These are phyloP conservation scores for Neurospora sp. DNA, from an alignment of 2,329 filamentous ascomycete species.

Conservation along the genomic window DNA sequence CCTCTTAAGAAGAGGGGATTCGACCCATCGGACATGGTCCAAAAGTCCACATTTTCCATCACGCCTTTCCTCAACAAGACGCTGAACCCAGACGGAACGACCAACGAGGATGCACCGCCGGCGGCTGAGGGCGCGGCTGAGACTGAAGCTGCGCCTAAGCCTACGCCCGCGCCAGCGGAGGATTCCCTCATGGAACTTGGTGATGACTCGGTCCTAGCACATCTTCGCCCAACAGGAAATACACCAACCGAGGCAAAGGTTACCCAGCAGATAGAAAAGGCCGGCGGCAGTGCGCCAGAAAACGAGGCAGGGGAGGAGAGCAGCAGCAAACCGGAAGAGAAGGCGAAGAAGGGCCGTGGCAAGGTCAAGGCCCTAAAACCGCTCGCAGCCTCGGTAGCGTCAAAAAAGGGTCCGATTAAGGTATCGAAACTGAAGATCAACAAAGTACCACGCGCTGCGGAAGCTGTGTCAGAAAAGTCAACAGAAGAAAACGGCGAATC, in stretches of 20 bases:
- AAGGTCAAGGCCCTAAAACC: not conserved
- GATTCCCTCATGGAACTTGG: not conserved
- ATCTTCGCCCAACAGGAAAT: not conserved
- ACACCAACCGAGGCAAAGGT: constrained; percentile 17
- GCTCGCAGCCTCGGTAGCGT: not conserved
- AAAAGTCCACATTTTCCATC: constrained; percentile 89
- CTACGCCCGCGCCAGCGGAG: not conserved
- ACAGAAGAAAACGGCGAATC: constrained; percentile 7
- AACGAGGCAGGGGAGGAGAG: constrained; percentile 18
- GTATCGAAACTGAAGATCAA: not conserved
- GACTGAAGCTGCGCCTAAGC: not conserved
- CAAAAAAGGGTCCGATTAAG: not conserved
- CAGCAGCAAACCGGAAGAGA: constrained; percentile 12
- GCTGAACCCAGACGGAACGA: constrained; percentile 37
- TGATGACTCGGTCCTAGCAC: not conserved
- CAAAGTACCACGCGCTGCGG: constrained; percentile 1
- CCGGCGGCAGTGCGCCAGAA: constrained; percentile 15
- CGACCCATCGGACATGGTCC: constrained; percentile 55
- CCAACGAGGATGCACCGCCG: constrained; percentile 10
- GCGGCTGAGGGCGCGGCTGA: constrained; percentile 7
- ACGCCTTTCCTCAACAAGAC: constrained; percentile 79
- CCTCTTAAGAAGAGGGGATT: constrained; percentile 45
- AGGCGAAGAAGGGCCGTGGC: not conserved
- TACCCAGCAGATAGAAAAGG: constrained; percentile 7
- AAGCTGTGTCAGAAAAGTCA: constrained; percentile 5